Evolutionary conservation across 2,329 filamentous ascomycete species (phyloP).

Genomic region (Fusarium chaquense): DNA sequence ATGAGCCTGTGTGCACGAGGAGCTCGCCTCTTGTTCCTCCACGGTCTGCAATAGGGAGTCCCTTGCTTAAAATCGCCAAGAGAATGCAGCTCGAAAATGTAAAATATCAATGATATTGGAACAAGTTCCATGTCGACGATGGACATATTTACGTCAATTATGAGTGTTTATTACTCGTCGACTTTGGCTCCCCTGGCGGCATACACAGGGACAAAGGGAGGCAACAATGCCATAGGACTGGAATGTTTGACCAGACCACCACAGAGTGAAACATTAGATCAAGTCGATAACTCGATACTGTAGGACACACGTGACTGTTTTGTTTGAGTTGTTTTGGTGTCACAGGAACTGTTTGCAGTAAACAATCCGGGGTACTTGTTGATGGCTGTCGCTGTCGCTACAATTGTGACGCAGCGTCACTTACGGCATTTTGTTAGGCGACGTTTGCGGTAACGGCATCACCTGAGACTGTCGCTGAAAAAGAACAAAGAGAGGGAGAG

Average conservation of each 20-base stretch:
- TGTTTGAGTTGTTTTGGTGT: conserved; percentile 1
- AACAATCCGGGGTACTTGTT: not conserved
- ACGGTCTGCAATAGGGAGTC: not conserved
- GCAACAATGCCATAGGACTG: conserved; percentile 2
- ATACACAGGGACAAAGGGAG: not conserved
- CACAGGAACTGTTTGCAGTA: conserved; percentile 1
- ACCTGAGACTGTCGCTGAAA: not conserved
- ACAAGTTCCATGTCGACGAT: not conserved
- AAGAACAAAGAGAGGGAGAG: not conserved
- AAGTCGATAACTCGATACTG: conserved; percentile 15
- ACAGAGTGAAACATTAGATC: conserved; percentile 10
- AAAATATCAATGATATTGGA: not conserved
- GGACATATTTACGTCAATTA: not conserved
- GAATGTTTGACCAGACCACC: conserved; percentile 22
- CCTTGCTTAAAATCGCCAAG: not conserved
- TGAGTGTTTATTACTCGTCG: not conserved
- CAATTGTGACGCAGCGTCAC: conserved; percentile 16
- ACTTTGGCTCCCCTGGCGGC: not conserved
- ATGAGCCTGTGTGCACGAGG: conserved; percentile 1
- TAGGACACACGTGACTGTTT: conserved; percentile 9
- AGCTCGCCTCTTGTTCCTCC: conserved; percentile 11
- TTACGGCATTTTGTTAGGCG: conserved; percentile 5
- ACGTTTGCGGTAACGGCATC: conserved; percentile 28
- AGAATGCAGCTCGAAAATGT: not conserved
- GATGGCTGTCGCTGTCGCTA: not conserved